phyloP scores from a whole-genome alignment of 2,329 filamentous ascomycete genomes.

The Nothopassalora personata region DNA sequence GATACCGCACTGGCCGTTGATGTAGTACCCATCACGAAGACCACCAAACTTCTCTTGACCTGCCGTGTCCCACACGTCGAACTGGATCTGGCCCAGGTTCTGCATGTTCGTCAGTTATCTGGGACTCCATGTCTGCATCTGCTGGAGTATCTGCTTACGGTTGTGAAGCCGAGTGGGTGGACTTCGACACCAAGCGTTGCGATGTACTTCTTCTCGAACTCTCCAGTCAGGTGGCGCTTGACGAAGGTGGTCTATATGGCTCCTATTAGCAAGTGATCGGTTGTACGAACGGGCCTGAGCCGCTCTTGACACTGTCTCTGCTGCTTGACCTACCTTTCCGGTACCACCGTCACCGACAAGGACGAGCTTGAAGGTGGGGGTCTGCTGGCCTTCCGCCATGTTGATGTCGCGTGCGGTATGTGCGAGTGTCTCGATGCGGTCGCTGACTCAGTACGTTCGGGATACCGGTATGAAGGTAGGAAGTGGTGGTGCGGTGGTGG shows the following conservation, averaged over 20 bases:
- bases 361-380: slow-evolving; percentile 98
- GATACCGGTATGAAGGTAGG: not conserved
- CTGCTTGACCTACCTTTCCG: slow-evolving; percentile 68
- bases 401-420: slow-evolving; percentile 5
- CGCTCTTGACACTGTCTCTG: not conserved
- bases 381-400: slow-evolving; percentile 15
- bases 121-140: not conserved
- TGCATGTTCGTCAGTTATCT: slow-evolving; percentile 32
- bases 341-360: slow-evolving; percentile 99
- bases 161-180: slow-evolving; percentile 95
- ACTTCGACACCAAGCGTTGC: slow-evolving; percentile 99
- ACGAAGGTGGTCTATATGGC: slow-evolving; percentile 87
- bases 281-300: slow-evolving; percentile 16
- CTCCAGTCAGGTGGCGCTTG: slow-evolving; percentile 99
- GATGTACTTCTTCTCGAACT: slow-evolving; percentile 99
- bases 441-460: not conserved
- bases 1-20: slow-evolving; percentile 99
- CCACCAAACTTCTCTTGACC: slow-evolving; percentile 99
- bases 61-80: slow-evolving; percentile 99
- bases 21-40: slow-evolving; percentile 99
- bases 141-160: slow-evolving; percentile 57
- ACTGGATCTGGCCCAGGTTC: slow-evolving; percentile 95
- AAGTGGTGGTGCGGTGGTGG: not conserved
- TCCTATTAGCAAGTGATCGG: slow-evolving; percentile 18
- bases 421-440: not conserved